Base-by-base conservation (phyloP, 345 rosid species). In the Laguncularia racemosa region DNA sequence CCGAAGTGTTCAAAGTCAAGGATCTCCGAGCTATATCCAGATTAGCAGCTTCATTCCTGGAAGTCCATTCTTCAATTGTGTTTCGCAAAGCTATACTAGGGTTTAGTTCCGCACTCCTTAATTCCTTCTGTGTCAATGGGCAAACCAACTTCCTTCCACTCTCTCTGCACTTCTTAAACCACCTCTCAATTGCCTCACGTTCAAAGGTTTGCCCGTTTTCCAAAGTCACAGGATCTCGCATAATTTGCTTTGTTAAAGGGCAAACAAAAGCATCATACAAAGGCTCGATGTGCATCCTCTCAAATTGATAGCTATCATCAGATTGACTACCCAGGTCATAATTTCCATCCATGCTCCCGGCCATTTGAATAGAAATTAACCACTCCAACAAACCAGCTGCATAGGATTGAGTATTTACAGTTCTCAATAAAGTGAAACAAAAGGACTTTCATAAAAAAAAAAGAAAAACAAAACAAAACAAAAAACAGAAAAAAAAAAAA, bases 41-140 rank as follows among this genome's bases (percentile, higher is more conserved):
- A 66, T 89, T 91, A 53, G 80, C 86, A 71, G 76, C 75, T 64
- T 89, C 97, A 61, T 89, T 89, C 74, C 99, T 82, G 28, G 89
- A 86, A 67, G 84, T 89, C 99, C 99, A 93, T 73, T 93, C 97
- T 71, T 93, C 88, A 23, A 93, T 93, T 6, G 95, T 82, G 70
- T 79, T 76, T 51, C 95, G 82, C 74, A 93, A 62, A 44, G 97
- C 97, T 13, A 93, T 71, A 57, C 91, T 89, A 14, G 96, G 91
- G 52, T 82, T 93, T 48, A 93, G 57, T 43, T 93, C 91, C 0
- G 79, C 60, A 26, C 78, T 65, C 68, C 71, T 86, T 17, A 89
- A 67, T 72, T 83, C 83, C 68, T 79, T 75, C 13, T 64, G 77
- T 11, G 99, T 89, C 69, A 85, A 55, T 13, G 99, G 99, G 73